Percentiles rank a stretch among this genome's conserved stretches.
Conservation (phyloP, 2,329 filamentous ascomycete species). For the Knufia petricola region DNA sequence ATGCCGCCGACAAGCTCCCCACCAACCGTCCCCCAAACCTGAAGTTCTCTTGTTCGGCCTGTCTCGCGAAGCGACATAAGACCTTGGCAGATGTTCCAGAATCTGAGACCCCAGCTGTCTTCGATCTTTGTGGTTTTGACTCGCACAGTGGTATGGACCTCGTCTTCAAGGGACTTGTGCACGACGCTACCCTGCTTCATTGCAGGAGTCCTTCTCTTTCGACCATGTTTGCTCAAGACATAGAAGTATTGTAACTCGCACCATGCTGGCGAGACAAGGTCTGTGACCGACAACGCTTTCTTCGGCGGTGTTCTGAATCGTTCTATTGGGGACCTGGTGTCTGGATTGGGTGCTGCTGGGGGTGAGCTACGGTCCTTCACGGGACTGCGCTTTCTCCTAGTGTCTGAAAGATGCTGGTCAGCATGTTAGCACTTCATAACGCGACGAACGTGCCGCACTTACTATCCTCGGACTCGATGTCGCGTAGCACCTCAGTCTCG, state of each 20-base stretch:
- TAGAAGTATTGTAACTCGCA: conserved; percentile 94
- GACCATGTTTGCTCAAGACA: conserved; percentile 66
- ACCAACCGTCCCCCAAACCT: conserved; percentile 76
- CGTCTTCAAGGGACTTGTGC: conserved; percentile 73
- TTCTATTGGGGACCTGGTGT: conserved; percentile 56
- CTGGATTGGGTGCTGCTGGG: conserved; percentile 24
- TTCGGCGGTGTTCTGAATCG: conserved; percentile 68
- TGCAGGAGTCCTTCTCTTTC: conserved; percentile 62
- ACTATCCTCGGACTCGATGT: conserved; percentile 14
- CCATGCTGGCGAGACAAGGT: conserved; percentile 83
- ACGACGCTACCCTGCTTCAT: conserved; percentile 77
- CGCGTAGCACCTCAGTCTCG: conserved; percentile 14
- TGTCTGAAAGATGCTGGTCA: conserved; percentile 23
- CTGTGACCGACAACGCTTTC: conserved; percentile 76
- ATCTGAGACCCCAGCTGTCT: conserved; percentile 67
- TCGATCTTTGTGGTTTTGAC: conserved; percentile 66
- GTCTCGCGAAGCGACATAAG: conserved; percentile 61
- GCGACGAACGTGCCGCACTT: conserved; percentile 9
- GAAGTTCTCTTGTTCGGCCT: conserved; percentile 64
- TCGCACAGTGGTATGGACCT: conserved; percentile 68
- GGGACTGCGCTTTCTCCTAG: conserved; percentile 8
- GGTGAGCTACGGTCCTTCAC: conserved; percentile 1
- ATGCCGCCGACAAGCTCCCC: conserved; percentile 78
- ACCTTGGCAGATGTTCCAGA: conserved; percentile 90
- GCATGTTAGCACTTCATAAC: conserved; percentile 38